Conservation (phyloP, 2,329 filamentous ascomycete genomes). For the Magnaporthales sp. region DNA sequence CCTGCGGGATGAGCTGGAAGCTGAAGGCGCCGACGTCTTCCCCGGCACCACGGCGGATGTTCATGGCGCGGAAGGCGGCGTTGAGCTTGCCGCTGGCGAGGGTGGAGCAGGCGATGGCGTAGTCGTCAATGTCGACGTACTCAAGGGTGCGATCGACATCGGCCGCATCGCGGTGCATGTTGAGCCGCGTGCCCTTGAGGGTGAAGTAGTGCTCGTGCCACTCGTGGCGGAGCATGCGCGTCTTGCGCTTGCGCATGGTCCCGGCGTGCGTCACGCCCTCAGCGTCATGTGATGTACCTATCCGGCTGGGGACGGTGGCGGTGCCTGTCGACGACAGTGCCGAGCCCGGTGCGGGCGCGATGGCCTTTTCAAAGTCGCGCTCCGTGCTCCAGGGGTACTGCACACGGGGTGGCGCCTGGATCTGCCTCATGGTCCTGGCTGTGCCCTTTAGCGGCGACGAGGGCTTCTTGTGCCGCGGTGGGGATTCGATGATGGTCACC, state of each 20-base stretch:
- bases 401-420: slow-evolving; percentile 43
- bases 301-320: slow-evolving; percentile 9
- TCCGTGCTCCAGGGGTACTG: slow-evolving; percentile 49
- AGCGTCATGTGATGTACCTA: slow-evolving; percentile 22
- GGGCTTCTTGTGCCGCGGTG: slow-evolving; percentile 26
- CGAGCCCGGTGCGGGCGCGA: slow-evolving; percentile 25
- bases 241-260: slow-evolving; percentile 92
- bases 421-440: slow-evolving; percentile 20
- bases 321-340: not conserved
- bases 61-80: slow-evolving; percentile 77
- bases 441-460: slow-evolving; percentile 17
- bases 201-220: slow-evolving; percentile 92
- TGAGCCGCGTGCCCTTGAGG: slow-evolving; percentile 64
- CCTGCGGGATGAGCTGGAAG: slow-evolving; percentile 76
- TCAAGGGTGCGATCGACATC: slow-evolving; percentile 52
- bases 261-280: slow-evolving; percentile 64
- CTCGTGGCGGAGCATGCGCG: slow-evolving; percentile 79
- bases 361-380: slow-evolving; percentile 35
- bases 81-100: slow-evolving; percentile 72
- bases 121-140: slow-evolving; percentile 82
- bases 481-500: slow-evolving; percentile 24
- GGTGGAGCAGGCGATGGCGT: slow-evolving; percentile 76
- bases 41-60: slow-evolving; percentile 40
- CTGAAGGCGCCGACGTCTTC: slow-evolving; percentile 61
- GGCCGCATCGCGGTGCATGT: slow-evolving; percentile 61